These are phyloP conservation scores for Sequoiadendron giganteum DNA, from an alignment of 75 land plant species.

Conservation along the genomic window DNA sequence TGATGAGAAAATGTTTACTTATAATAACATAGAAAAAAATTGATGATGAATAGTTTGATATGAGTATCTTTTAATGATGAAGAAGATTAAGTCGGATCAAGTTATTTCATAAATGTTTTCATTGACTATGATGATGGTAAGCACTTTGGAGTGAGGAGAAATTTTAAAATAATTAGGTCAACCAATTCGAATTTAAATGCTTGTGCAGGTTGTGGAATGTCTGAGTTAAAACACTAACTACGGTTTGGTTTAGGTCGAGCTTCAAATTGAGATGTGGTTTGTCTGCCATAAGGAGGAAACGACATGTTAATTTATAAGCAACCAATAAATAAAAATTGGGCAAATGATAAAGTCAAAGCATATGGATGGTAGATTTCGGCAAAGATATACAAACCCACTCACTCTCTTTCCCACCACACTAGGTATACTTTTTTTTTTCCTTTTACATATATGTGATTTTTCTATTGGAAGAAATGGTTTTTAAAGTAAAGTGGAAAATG, in stretches of 20 bases:
- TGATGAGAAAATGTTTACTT: neutral
- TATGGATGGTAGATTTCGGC: neutral
- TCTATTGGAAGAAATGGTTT: too few relatives aligned
- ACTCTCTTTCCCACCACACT: neutral
- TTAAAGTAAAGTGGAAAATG: too few relatives aligned
- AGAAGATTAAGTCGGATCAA: neutral
- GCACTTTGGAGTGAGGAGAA: neutral
- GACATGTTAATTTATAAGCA: neutral
- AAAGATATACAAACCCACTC: neutral
- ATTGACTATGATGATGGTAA: neutral
- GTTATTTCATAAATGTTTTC: neutral
- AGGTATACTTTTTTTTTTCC: too few relatives aligned
- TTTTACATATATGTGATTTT: too few relatives aligned
- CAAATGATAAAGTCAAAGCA: neutral
- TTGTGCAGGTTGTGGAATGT: neutral
- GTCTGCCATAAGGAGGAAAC: conserved; percentile 3
- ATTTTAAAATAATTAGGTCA: neutral
- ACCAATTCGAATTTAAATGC: neutral
- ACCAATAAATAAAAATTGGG: neutral
- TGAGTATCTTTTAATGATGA: neutral
- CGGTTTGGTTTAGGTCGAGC: neutral
- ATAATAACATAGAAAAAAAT: neutral
- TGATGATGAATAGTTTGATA: neutral
- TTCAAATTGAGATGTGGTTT: neutral
- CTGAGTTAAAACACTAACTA: too few relatives aligned